Percentiles rank a stretch among this genome's conserved stretches.
phyloP scores from a whole-genome alignment of 306 rosid species.

The Amphicarpaea edgeworthii region DNA sequence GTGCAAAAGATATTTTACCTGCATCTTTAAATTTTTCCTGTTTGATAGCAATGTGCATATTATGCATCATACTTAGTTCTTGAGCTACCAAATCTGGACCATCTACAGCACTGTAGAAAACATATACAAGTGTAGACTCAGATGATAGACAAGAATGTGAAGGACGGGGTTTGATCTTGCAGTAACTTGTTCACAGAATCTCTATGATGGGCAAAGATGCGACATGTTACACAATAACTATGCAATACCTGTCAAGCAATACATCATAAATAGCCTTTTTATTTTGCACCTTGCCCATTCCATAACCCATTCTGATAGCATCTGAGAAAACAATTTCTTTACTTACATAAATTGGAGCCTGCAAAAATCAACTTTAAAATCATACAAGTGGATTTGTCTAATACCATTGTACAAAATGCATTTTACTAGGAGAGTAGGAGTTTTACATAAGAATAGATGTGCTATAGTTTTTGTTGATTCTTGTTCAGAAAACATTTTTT shows the following conservation, averaged over 20 bases:
- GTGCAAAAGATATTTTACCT: slow-evolving; percentile 53
- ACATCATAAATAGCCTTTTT: slow-evolving; percentile 76
- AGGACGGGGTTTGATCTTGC: background rate
- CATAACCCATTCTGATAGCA: slow-evolving; percentile 80
- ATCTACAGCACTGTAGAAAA: slow-evolving; percentile 73
- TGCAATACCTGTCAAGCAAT: slow-evolving; percentile 84
- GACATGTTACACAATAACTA: slow-evolving; percentile 34
- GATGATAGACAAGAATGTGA: slow-evolving; percentile 26
- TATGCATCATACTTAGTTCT: slow-evolving; percentile 82
- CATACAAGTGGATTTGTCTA: slow-evolving; percentile 37
- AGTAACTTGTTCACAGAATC: slow-evolving; percentile 17
- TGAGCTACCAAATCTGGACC: slow-evolving; percentile 77
- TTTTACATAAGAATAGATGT: slow-evolving; percentile 32
- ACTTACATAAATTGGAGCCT: slow-evolving; percentile 96
- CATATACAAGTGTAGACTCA: slow-evolving; percentile 26
- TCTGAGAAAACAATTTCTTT: slow-evolving; percentile 80
- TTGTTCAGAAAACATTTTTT: slow-evolving; percentile 25
- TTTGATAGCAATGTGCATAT: slow-evolving; percentile 71
- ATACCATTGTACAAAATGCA: slow-evolving; percentile 18
- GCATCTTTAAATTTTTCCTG: slow-evolving; percentile 92
- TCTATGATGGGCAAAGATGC: slow-evolving; percentile 21
- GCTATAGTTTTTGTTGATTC: slow-evolving; percentile 22
- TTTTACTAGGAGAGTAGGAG: slow-evolving; percentile 1
- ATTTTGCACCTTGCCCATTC: slow-evolving; percentile 69
- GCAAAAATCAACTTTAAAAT: slow-evolving; percentile 55